phyloP scores from a whole-genome alignment of 371 early-diverging fungal species.

The Lichtheimia hyalospora region DNA sequence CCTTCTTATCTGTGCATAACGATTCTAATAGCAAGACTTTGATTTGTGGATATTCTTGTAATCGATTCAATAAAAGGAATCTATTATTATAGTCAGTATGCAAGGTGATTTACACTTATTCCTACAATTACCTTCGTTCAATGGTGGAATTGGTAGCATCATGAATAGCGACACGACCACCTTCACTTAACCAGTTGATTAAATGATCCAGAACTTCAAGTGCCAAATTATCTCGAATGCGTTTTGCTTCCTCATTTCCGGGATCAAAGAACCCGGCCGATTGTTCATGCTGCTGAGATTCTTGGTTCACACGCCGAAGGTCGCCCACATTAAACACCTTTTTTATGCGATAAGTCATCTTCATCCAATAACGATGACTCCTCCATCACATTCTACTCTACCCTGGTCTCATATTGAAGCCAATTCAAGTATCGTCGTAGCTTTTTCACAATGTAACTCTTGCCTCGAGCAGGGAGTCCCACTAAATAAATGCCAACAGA shows the following conservation, averaged over 20 bases:
- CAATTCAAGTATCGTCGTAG: constrained; percentile 73
- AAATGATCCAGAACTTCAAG: constrained; percentile 78
- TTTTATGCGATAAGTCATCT: constrained; percentile 13
- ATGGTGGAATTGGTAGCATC: constrained; percentile 89
- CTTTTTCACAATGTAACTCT: constrained; percentile 87
- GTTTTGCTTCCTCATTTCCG: constrained; percentile 62
- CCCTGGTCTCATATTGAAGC: constrained; percentile 67
- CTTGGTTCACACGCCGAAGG: constrained; percentile 60
- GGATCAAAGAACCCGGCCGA: constrained; percentile 76
- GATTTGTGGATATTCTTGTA: constrained; percentile 53
- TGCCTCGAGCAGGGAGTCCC: constrained; percentile 89
- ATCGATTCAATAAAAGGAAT: constrained; percentile 63
- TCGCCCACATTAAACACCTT: constrained; percentile 89
- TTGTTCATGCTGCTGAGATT: constrained; percentile 46
- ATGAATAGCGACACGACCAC: constrained; percentile 81
- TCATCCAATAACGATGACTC: too few relatives aligned
- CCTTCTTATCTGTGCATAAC: constrained; percentile 71
- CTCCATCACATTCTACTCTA: constrained; percentile 13
- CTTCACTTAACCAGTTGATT: constrained; percentile 70
- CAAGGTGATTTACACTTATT: too few relatives aligned
- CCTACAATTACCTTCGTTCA: constrained; percentile 57
- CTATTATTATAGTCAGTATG: constrained; percentile 19
- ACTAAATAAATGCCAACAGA: constrained; percentile 40
- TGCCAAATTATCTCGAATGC: constrained; percentile 75
- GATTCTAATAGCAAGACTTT: constrained; percentile 66